Conservation (phyloP, 1,284 basidiomycete species). For the Cutaneotrichosporon mucoides region DNA sequence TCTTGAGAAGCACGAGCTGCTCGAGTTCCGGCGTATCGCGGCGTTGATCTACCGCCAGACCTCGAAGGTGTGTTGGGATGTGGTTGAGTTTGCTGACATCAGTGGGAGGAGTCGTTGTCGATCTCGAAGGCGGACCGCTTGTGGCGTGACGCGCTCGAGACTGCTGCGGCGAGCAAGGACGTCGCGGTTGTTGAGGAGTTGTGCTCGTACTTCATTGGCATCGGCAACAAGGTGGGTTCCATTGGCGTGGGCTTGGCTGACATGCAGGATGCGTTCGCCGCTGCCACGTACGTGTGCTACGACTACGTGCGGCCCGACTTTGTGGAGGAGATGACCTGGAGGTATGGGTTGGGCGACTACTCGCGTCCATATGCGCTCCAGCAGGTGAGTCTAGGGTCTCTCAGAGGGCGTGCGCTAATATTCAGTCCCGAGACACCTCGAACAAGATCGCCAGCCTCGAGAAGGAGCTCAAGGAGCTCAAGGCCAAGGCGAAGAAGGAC, state of each 20-base stretch:
- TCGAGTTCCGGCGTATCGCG: slow-evolving; percentile 93
- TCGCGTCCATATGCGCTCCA: slow-evolving; percentile 94
- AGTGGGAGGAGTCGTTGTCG: slow-evolving; percentile 89
- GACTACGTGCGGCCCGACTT: slow-evolving; percentile 86
- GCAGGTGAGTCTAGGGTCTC: slow-evolving; percentile 25
- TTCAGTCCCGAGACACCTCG: background rate
- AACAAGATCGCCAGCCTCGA: slow-evolving; percentile 40
- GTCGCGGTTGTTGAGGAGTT: slow-evolving; percentile 90
- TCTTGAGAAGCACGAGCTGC: slow-evolving; percentile 82
- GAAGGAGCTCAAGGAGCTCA: slow-evolving; percentile 47
- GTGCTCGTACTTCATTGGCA: slow-evolving; percentile 88
- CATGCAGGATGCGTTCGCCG: slow-evolving; percentile 78
- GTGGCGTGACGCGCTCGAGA: slow-evolving; percentile 90
- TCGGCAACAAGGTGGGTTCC: slow-evolving; percentile 70
- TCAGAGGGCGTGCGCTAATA: no score
- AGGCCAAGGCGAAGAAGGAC: slow-evolving; percentile 34
- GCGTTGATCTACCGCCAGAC: slow-evolving; percentile 82
- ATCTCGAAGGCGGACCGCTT: slow-evolving; percentile 94
- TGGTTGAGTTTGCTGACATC: background rate
- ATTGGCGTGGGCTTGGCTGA: no score
- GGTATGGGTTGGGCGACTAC: slow-evolving; percentile 90
- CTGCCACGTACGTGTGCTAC: slow-evolving; percentile 84
- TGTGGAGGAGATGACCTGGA: slow-evolving; percentile 90
- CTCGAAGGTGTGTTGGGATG: slow-evolving; percentile 40
- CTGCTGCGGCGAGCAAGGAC: slow-evolving; percentile 74